Evolutionary conservation across 805 yeast genomes (phyloP).

Genomic region (Pichia nanzhaoensis): DNA sequence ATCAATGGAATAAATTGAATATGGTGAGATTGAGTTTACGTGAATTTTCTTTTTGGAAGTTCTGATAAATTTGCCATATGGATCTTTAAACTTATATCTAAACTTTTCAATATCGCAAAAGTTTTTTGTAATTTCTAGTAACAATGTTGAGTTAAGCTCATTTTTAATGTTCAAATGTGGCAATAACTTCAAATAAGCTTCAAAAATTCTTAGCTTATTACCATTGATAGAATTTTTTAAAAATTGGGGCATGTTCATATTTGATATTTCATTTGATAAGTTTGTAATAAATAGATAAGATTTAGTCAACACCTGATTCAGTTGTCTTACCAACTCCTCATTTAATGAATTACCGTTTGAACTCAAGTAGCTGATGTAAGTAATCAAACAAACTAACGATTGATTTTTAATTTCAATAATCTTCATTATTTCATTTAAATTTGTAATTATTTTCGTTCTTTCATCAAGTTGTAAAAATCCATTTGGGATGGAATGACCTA

Average conservation of each 20-base stretch:
- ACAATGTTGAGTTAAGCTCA: conserved; percentile 28
- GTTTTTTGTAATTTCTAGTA: conserved; percentile 29
- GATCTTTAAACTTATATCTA: conserved; percentile 8
- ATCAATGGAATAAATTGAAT: conserved; percentile 29
- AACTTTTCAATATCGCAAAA: conserved; percentile 22
- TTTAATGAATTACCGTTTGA: conserved; percentile 37
- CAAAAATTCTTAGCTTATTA: conserved; percentile 28
- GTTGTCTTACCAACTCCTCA: conserved; percentile 28
- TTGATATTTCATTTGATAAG: conserved; percentile 20
- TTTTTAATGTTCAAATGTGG: conserved; percentile 28
- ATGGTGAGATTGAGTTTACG: conserved; percentile 16
- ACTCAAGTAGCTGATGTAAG: conserved; percentile 43
- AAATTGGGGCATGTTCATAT: conserved; percentile 14
- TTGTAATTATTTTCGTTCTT: conserved; percentile 28
- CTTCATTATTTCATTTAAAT: conserved; percentile 31
- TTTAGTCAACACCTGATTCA: conserved; percentile 27
- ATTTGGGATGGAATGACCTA: conserved; percentile 44
- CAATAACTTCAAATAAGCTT: conserved; percentile 27
- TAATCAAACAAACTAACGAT: conserved; percentile 50
- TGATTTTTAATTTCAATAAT: conserved; percentile 47
- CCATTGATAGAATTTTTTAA: conserved; percentile 22
- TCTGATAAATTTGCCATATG: conserved; percentile 3
- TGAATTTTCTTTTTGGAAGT: conserved; percentile 14
- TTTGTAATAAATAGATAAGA: conserved; percentile 26
- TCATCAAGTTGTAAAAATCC: conserved; percentile 29